A percentile compares a stretch with the other conserved stretches of the same genome.
phyloP scores from a whole-genome alignment of 495 filamentous ascomycete species.

The Xylaria scruposa region DNA sequence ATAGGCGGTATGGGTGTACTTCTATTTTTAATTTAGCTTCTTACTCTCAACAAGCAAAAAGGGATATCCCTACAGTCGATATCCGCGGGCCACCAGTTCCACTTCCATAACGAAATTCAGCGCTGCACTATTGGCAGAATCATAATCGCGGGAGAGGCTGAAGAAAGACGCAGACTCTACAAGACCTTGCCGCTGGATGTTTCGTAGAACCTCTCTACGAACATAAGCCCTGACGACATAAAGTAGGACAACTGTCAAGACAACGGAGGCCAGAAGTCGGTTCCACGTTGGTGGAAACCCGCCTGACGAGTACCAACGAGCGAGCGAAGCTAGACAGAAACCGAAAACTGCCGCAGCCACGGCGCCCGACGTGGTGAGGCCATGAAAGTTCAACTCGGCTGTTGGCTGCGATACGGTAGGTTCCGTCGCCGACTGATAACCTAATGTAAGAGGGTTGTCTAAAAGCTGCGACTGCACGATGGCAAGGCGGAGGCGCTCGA shows the following conservation, averaged over 20 bases:
- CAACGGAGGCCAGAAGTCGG: constrained; percentile 64
- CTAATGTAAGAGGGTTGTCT: constrained; percentile 41
- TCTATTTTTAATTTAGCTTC: constrained; percentile 59
- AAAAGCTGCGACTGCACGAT: constrained; percentile 94
- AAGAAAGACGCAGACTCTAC: constrained; percentile 76
- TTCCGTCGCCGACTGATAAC: constrained; percentile 36
- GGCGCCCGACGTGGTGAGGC: constrained; percentile 49
- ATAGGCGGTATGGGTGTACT: constrained; percentile 86
- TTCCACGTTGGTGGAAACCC: constrained; percentile 58
- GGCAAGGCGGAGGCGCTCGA: constrained; percentile 95
- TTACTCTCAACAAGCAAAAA: neutral
- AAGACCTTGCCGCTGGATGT: constrained; percentile 77
- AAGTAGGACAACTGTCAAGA: constrained; percentile 61
- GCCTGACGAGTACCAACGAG: constrained; percentile 68
- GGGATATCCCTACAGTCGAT: constrained; percentile 73
- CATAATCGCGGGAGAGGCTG: constrained; percentile 78
- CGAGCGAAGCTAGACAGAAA: constrained; percentile 74
- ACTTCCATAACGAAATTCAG: constrained; percentile 94
- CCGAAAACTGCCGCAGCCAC: constrained; percentile 59
- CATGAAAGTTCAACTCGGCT: constrained; percentile 36
- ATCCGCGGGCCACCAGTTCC: constrained; percentile 92
- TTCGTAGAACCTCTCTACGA: constrained; percentile 83
- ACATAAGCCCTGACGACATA: constrained; percentile 72
- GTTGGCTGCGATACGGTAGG: constrained; percentile 30
- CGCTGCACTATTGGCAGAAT: constrained; percentile 78